Conservation (phyloP, 768 basidiomycete genomes). For the Gautieria morchelliformis region DNA sequence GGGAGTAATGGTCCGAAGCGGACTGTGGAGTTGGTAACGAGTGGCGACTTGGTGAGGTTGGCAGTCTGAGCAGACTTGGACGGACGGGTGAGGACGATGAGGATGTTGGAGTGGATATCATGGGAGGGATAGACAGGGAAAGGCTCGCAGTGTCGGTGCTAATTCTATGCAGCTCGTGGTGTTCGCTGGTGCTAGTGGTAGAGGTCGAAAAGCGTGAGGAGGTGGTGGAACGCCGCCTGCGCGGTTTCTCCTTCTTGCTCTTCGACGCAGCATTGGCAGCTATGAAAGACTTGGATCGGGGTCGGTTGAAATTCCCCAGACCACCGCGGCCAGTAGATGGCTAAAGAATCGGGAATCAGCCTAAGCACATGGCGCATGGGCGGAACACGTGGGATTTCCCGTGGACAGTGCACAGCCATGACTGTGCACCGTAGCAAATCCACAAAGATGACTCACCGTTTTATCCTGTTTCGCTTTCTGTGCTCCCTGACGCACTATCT, state of each 20-base stretch:
- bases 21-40: too few relatives aligned
- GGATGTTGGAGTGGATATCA: too few relatives aligned
- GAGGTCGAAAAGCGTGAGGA: background rate
- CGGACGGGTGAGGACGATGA: too few relatives aligned
- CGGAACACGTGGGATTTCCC: too few relatives aligned
- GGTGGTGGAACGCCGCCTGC: background rate
- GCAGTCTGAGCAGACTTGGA: too few relatives aligned
- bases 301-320: background rate
- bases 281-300: background rate
- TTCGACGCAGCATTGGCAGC: background rate
- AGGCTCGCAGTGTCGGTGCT: too few relatives aligned
- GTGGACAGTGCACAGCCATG: too few relatives aligned
- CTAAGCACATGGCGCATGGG: background rate
- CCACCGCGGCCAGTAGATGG: conserved; percentile 1
- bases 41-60: too few relatives aligned
- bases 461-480: background rate
- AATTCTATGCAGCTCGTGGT: background rate
- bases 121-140: too few relatives aligned
- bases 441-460: background rate
- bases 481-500: background rate
- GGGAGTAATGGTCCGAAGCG: too few relatives aligned
- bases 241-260: background rate
- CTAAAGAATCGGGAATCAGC: background rate
- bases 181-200: background rate
- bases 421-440: background rate